Conservation (phyloP, 2,329 filamentous ascomycete genomes). For the Pseudogymnoascus sp. region DNA sequence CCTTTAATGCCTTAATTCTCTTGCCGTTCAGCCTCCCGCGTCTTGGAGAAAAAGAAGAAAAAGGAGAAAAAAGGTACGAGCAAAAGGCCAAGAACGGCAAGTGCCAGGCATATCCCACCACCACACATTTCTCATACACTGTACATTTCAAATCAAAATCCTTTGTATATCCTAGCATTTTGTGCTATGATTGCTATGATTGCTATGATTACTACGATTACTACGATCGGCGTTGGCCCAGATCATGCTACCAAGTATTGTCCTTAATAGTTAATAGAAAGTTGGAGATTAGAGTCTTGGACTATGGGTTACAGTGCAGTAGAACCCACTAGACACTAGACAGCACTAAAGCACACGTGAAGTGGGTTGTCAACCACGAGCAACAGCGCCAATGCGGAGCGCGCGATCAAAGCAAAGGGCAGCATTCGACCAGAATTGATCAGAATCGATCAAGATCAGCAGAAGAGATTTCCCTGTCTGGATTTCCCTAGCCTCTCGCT, state of each 20-base stretch:
- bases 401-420: neutral
- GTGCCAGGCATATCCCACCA: neutral
- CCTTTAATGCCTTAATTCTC: neutral
- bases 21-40: neutral
- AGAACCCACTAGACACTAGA: neutral
- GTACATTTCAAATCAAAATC: neutral
- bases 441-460: neutral
- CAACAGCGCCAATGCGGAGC: neutral
- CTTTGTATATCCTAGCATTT: no score
- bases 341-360: neutral
- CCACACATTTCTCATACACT: neutral
- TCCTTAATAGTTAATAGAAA: neutral
- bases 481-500: no score
- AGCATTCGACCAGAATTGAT: neutral
- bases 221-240: neutral
- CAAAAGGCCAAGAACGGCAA: neutral
- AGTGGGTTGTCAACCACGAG: neutral
- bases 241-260: neutral
- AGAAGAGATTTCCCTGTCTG: neutral
- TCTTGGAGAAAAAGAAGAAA: neutral
- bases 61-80: neutral
- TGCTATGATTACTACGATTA: no score
- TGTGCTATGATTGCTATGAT: no score
- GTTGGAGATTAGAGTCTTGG: slow-evolving; percentile 4
- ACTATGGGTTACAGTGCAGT: neutral